Evolutionary conservation across 257 asterid species (phyloP).

Genomic region (Capsicum chinense): DNA sequence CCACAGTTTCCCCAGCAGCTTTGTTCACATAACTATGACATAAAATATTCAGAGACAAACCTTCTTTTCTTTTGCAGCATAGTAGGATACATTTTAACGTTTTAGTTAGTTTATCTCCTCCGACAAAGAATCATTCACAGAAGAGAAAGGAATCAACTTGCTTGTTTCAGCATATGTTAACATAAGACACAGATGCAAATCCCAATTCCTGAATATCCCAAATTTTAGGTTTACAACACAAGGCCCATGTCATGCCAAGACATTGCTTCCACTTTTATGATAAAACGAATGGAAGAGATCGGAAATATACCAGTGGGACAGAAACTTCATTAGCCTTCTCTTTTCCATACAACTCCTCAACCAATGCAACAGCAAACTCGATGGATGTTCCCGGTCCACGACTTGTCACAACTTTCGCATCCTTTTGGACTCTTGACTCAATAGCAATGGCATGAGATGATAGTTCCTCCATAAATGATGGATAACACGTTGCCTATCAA

Average conservation of each 20-base stretch:
- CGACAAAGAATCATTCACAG: background rate
- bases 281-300: background rate
- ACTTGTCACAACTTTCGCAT: slow-evolving; percentile 88
- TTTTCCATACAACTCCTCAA: slow-evolving; percentile 78
- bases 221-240: background rate
- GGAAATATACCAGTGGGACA: slow-evolving; percentile 70
- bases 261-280: slow-evolving; percentile 17
- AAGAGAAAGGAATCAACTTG: background rate
- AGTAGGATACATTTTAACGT: background rate
- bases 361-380: slow-evolving; percentile 83
- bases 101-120: background rate
- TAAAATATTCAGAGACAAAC: slow-evolving; percentile 1
- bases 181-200: background rate
- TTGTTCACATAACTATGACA: slow-evolving; percentile 23
- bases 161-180: background rate
- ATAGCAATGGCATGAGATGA: slow-evolving; percentile 66
- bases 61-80: background rate
- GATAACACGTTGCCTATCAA: slow-evolving; percentile 89
- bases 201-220: background rate
- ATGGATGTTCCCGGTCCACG: slow-evolving; percentile 94
- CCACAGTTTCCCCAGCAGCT: background rate
- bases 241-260: background rate
- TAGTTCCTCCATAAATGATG: slow-evolving; percentile 81
- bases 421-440: slow-evolving; percentile 86
- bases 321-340: slow-evolving; percentile 83